Evolutionary conservation across 495 filamentous ascomycete species (phyloP).

Genomic region (Hypoxylon intermedium): DNA sequence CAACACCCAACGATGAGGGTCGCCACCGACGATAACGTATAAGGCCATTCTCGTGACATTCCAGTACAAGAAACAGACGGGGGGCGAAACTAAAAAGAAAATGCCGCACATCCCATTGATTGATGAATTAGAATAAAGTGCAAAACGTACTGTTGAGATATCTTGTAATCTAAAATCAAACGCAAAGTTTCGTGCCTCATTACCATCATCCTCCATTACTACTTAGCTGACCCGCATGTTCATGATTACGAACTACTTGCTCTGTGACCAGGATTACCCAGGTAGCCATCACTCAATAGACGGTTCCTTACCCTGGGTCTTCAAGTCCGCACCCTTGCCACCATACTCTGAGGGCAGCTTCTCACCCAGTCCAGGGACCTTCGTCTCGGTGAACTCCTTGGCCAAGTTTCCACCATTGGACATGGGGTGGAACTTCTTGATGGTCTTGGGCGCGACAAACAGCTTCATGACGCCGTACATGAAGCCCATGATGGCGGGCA

Average conservation of each 20-base stretch:
- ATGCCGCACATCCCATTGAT: slow-evolving; percentile 1
- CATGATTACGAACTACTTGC: not conserved
- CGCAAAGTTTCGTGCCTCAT: slow-evolving; percentile 30
- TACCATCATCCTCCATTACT: slow-evolving; percentile 26
- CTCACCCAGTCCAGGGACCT: slow-evolving; percentile 59
- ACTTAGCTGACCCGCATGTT: not conserved
- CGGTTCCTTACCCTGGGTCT: slow-evolving; percentile 47
- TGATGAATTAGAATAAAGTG: slow-evolving; percentile 10
- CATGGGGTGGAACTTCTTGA: slow-evolving; percentile 85
- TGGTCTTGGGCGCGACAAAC: slow-evolving; percentile 76
- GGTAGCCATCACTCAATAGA: slow-evolving; percentile 38
- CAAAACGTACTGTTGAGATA: slow-evolving; percentile 20
- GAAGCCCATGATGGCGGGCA: slow-evolving; percentile 87
- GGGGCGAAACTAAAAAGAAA: not conserved
- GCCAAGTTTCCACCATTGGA: slow-evolving; percentile 74
- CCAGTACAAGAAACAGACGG: not conserved
- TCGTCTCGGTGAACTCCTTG: slow-evolving; percentile 61
- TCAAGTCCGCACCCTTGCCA: slow-evolving; percentile 65
- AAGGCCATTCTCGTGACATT: too few species aligned
- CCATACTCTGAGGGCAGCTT: slow-evolving; percentile 72
- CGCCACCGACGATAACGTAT: too few species aligned
- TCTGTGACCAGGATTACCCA: too few species aligned
- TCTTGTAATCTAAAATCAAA: slow-evolving; percentile 25
- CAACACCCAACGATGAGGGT: too few species aligned
- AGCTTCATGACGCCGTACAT: slow-evolving; percentile 81